These are phyloP conservation scores for Phoenix dactylifera DNA, from an alignment of 176 grass and related monocot species.

Conservation along the genomic window DNA sequence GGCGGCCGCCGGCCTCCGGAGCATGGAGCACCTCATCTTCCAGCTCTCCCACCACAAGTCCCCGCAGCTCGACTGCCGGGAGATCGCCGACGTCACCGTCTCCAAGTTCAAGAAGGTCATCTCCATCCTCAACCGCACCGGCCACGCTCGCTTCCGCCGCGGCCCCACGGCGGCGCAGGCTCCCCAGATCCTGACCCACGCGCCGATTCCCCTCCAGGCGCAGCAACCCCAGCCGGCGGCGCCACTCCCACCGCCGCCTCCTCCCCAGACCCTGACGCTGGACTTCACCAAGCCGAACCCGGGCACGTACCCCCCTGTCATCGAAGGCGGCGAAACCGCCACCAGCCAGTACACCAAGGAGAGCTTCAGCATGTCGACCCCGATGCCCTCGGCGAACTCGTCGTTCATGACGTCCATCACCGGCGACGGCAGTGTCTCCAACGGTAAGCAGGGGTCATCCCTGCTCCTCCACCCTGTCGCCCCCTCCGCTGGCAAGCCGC, in stretches of 20 bases:
- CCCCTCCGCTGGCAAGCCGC: slow-evolving; percentile 23
- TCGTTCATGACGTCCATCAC: slow-evolving; percentile 74
- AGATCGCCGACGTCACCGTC: slow-evolving; percentile 71
- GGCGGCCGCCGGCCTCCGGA: slow-evolving; percentile 44
- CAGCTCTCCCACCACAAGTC: slow-evolving; percentile 36
- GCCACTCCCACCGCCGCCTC: background rate
- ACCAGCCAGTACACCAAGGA: background rate
- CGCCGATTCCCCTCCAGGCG: slow-evolving; percentile 7
- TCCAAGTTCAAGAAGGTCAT: slow-evolving; percentile 91
- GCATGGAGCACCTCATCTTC: slow-evolving; percentile 63
- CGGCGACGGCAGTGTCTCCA: slow-evolving; percentile 75
- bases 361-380: slow-evolving; percentile 35
- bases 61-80: slow-evolving; percentile 37
- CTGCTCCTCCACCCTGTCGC: slow-evolving; percentile 8
- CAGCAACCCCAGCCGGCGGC: background rate
- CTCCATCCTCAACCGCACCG: slow-evolving; percentile 72
- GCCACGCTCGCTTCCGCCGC: slow-evolving; percentile 77
- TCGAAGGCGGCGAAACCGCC: too few species aligned
- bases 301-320: too few species aligned
- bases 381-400: slow-evolving; percentile 35
- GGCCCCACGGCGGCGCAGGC: slow-evolving; percentile 20
- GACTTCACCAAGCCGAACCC: slow-evolving; percentile 29
- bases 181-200: background rate
- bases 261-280: slow-evolving; percentile 22
- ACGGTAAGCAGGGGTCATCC: slow-evolving; percentile 27